Percentiles rank a stretch among this genome's conserved stretches.
Conservation (phyloP, 2,329 filamentous ascomycete genomes). For the Coniochaeta sp. region DNA sequence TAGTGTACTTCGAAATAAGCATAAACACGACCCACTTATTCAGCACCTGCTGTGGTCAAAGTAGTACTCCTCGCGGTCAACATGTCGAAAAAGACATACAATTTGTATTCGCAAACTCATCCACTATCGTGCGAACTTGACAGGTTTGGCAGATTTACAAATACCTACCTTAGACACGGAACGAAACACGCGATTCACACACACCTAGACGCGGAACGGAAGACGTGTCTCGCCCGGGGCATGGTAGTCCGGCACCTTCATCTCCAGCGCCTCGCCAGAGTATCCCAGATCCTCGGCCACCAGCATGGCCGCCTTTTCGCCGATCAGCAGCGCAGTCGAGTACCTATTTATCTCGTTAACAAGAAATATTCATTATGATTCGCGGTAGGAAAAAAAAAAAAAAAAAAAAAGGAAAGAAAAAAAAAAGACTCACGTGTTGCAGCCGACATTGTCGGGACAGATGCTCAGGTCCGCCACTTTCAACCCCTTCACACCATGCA, state of each 20-base stretch:
- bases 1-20: no score
- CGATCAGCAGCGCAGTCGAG: constrained; percentile 65
- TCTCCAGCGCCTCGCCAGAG: constrained; percentile 63
- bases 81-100: neutral
- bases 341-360: constrained; percentile 35
- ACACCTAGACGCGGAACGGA: constrained; percentile 30
- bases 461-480: constrained; percentile 72
- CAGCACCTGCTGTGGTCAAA: no score
- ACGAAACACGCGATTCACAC: constrained; percentile 32
- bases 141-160: neutral
- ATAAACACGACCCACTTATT: no score
- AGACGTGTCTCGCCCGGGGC: constrained; percentile 42
- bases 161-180: constrained; percentile 31
- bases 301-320: constrained; percentile 66
- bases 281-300: constrained; percentile 69
- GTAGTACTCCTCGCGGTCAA: no score
- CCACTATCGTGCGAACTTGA: neutral
- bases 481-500: constrained; percentile 68
- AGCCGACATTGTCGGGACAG: constrained; percentile 72
- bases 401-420: no score
- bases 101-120: neutral
- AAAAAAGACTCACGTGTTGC: constrained; percentile 51
- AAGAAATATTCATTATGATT: neutral
- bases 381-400: no score
- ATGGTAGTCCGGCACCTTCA: constrained; percentile 64